A percentile compares a stretch with the other conserved stretches of the same genome.
These are phyloP conservation scores for Candida tunisiensis DNA, from an alignment of 1,139 yeast genomes.

Conservation along the genomic window DNA sequence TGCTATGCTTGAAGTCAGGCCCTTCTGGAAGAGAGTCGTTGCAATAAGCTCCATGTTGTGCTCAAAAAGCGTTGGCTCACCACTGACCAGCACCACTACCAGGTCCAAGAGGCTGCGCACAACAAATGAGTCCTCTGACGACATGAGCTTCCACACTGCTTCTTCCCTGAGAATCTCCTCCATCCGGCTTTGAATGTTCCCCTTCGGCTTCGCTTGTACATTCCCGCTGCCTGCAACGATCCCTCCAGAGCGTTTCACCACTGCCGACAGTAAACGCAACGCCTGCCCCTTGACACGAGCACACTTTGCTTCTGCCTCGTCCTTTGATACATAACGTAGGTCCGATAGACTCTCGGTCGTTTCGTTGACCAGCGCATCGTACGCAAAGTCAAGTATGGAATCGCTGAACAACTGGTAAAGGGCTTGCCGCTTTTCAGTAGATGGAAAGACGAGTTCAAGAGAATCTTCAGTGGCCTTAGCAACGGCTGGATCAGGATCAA, in stretches of 20 bases:
- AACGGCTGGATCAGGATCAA: slow-evolving; percentile 52
- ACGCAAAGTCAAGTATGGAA: slow-evolving; percentile 38
- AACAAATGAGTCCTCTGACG: slow-evolving; percentile 10
- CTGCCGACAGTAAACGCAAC: slow-evolving; percentile 30
- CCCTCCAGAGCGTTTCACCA: slow-evolving; percentile 14
- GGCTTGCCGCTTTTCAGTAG: slow-evolving; percentile 38
- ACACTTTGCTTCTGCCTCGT: slow-evolving; percentile 54
- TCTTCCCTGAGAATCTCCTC: slow-evolving; percentile 7
- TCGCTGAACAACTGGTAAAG: slow-evolving; percentile 43
- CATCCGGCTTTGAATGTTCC: no score
- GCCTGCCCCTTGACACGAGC: slow-evolving; percentile 39
- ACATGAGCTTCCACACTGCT: slow-evolving; percentile 14
- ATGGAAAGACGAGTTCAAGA: slow-evolving; percentile 37
- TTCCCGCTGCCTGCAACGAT: no score
- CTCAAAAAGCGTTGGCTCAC: no score
- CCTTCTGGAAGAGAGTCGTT: no score
- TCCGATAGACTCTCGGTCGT: slow-evolving; percentile 53
- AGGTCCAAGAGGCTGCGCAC: slow-evolving; percentile 9
- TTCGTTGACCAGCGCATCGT: slow-evolving; percentile 38
- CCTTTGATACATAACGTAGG: slow-evolving; percentile 49
- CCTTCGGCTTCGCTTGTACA: no score
- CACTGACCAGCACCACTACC: slow-evolving; percentile 3
- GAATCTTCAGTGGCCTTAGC: slow-evolving; percentile 31
- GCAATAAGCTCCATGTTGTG: no score
- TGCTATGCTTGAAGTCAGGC: no score